Evolutionary conservation across 345 rosid species (phyloP).

Genomic region (Salix purpurea): DNA sequence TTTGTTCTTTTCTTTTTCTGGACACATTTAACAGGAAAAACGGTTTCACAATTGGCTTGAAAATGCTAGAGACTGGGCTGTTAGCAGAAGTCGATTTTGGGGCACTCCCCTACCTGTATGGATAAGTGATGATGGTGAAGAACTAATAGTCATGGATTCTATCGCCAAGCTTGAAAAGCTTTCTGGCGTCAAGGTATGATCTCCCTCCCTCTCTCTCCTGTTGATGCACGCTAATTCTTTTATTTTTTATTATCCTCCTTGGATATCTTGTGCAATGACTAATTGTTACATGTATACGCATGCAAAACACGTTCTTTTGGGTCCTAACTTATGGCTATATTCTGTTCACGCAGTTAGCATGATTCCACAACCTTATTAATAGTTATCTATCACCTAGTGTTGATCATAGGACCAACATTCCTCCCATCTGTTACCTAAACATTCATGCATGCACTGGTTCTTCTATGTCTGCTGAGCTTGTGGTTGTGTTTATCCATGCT

Average conservation of each 20-base stretch:
- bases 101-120: constrained; percentile 98
- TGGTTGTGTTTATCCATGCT: neutral
- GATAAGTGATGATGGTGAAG: constrained; percentile 84
- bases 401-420: neutral
- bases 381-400: neutral
- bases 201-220: neutral
- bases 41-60: constrained; percentile 99
- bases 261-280: neutral
- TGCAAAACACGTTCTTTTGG: neutral
- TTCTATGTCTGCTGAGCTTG: neutral
- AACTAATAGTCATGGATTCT: constrained; percentile 73
- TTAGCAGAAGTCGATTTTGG: constrained; percentile 97
- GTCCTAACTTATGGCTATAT: neutral
- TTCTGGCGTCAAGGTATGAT: constrained; percentile 79
- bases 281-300: no score
- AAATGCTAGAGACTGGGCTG: constrained; percentile 98
- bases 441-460: neutral
- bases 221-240: neutral
- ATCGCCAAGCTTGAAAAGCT: constrained; percentile 79
- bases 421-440: neutral
- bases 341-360: neutral
- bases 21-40: constrained; percentile 54
- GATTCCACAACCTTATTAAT: neutral
- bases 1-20: no score
- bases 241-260: neutral